These are phyloP conservation scores for Pseudozyma thailandica DNA, from an alignment of 1,284 basidiomycete species.

Conservation along the genomic window DNA sequence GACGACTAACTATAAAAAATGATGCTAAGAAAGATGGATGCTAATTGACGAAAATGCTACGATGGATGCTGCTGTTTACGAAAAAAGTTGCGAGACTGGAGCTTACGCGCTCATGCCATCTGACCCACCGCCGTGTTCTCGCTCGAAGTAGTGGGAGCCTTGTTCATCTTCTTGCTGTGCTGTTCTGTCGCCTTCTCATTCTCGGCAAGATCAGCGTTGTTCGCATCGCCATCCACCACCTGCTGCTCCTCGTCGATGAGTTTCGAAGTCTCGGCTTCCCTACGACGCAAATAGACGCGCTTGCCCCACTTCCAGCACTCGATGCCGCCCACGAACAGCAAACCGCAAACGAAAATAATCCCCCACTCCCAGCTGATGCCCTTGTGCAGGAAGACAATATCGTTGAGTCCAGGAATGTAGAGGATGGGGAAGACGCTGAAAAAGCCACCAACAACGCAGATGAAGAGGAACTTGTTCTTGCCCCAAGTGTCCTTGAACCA, in stretches of 20 bases:
- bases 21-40: too few relatives aligned
- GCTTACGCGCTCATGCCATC: conserved; percentile 8
- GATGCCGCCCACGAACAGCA: conserved; percentile 61
- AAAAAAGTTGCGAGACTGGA: not conserved
- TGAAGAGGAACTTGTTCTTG: conserved; percentile 63
- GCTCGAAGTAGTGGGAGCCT: conserved; percentile 21
- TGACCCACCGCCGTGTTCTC: conserved; percentile 17
- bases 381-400: conserved; percentile 66
- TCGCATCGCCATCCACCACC: conserved; percentile 3
- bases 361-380: conserved; percentile 66
- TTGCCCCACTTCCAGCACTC: conserved; percentile 65
- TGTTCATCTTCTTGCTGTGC: conserved; percentile 37
- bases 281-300: conserved; percentile 49
- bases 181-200: conserved; percentile 10
- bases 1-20: too few relatives aligned
- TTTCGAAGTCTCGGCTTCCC: conserved; percentile 14
- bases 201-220: not conserved
- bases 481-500: conserved; percentile 61
- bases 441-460: conserved; percentile 69
- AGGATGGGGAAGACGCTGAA: conserved; percentile 72
- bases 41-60: too few relatives aligned
- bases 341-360: conserved; percentile 61
- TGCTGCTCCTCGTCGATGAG: conserved; percentile 41
- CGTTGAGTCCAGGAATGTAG: conserved; percentile 70
- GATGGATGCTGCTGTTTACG: conserved; percentile 1